Evolutionary conservation across 1,284 basidiomycete species (phyloP), one percentile per base, ranked within the genome.

Genomic region (Ganoderma sinense): DNA sequence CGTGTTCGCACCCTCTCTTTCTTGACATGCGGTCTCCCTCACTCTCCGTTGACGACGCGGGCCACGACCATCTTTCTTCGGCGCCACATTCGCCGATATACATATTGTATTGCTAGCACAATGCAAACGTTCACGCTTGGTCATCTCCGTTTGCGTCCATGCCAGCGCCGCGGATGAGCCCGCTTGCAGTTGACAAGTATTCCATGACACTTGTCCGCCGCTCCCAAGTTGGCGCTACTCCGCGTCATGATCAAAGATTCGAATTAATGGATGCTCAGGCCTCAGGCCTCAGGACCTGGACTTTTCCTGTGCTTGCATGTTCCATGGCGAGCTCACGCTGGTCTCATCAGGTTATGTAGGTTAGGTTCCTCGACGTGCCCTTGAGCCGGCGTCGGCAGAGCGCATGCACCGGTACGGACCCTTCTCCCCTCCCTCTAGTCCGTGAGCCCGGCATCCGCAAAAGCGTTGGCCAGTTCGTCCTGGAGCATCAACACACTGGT

Each of bases 81-180:
- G 62, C 56, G 64, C 60, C 45, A 39, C 40, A 33, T 55, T 51
- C 55, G 65, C 69, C 69, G 45, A 71, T 73, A 68, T 70, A 67
- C 26, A 71, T 71, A 67, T 73, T 73, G 72, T 73, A 73, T 71
- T 73, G 72, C 72, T 73, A 73, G 72, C 66, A 68, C 72, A 73
- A 73, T 73, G 72, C 72, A 73, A 73, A 66, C 66, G 58, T 69
- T 73, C 64, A 45, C 68, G 68, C 66, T 62, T 64, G 48, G 31
- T 33, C 29, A 56, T 56, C 26, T 56, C 53, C 53, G 48, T 51
- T 23, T 51, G 48, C 20, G 23, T 23, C 5, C 29, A 33, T 33
- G 23, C 53, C 53, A 14, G 29, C 53, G 26, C 26, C 26, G 53
- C 53, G 26, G 53, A 55, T 13, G 48, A 53, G 11, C 23, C 13